phyloP scores from a whole-genome alignment of 441 rosid species.

The Pelargonium australe region DNA sequence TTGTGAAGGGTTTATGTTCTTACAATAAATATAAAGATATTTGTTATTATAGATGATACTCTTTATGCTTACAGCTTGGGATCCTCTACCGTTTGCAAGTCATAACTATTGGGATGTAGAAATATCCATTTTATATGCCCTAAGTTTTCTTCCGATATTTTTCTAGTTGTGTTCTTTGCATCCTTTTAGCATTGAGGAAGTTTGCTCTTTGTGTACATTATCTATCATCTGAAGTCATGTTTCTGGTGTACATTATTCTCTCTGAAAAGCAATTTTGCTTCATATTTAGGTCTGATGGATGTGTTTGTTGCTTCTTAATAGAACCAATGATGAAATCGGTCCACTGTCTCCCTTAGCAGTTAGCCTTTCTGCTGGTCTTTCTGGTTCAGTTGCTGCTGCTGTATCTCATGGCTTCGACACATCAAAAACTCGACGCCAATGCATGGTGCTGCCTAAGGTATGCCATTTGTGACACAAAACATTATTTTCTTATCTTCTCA shows the following conservation, averaged over 20 bases:
- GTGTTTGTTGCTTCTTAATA: constrained; percentile 21
- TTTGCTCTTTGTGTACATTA: no score
- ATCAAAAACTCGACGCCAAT: constrained; percentile 67
- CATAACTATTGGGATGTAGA: no score
- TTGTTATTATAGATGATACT: no score
- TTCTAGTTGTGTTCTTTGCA: background rate
- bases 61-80: no score
- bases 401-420: constrained; percentile 95
- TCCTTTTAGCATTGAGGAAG: background rate
- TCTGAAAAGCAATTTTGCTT: background rate
- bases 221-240: no score
- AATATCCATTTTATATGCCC: background rate
- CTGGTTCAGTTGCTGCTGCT: constrained; percentile 87
- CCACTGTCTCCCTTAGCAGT: constrained; percentile 60
- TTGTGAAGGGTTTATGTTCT: no score
- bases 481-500: background rate
- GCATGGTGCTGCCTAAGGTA: constrained; percentile 81
- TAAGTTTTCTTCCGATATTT: background rate
- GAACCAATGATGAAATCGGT: constrained; percentile 66
- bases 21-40: no score
- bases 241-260: no score
- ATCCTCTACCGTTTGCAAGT: no score
- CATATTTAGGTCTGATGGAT: background rate
- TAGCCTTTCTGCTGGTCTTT: constrained; percentile 80
- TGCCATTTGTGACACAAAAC: background rate